Conservation (phyloP, 1,284 basidiomycete genomes). For the Agaricales sp. region DNA sequence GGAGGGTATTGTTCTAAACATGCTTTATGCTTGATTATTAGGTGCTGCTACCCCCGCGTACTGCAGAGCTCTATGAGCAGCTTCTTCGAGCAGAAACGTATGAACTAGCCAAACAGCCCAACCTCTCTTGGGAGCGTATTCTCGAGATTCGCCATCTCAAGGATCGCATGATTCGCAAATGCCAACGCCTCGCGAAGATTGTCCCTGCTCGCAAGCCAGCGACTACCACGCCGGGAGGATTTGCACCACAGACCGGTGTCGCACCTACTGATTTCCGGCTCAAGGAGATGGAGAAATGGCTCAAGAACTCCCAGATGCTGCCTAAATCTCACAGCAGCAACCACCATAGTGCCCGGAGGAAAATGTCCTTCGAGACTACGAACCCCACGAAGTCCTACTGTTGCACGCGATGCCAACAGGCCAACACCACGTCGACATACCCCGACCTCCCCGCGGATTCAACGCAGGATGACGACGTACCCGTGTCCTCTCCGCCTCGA, state of each 20-base stretch:
- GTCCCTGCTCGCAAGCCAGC: conserved; percentile 24
- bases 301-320: conserved; percentile 28
- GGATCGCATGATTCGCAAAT: conserved; percentile 71
- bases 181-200: conserved; percentile 42
- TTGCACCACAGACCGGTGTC: conserved; percentile 49
- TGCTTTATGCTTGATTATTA: conserved; percentile 14
- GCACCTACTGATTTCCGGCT: conserved; percentile 62
- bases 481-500: not conserved
- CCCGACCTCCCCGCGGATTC: not conserved
- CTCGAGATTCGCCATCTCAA: conserved; percentile 65
- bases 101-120: conserved; percentile 45
- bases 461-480: not conserved
- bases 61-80: conserved; percentile 54
- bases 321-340: not conserved
- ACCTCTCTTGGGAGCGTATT: conserved; percentile 52
- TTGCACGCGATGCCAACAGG: not conserved
- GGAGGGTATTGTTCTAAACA: conserved; percentile 4
- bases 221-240: conserved; percentile 23
- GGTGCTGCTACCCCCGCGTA: conserved; percentile 64
- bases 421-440: not conserved
- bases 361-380: not conserved
- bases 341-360: not conserved
- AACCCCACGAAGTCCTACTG: not conserved
- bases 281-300: conserved; percentile 72
- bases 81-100: conserved; percentile 48